Conservation (phyloP, 371 early-diverging fungal species). For the Synchytrium microbalum region DNA sequence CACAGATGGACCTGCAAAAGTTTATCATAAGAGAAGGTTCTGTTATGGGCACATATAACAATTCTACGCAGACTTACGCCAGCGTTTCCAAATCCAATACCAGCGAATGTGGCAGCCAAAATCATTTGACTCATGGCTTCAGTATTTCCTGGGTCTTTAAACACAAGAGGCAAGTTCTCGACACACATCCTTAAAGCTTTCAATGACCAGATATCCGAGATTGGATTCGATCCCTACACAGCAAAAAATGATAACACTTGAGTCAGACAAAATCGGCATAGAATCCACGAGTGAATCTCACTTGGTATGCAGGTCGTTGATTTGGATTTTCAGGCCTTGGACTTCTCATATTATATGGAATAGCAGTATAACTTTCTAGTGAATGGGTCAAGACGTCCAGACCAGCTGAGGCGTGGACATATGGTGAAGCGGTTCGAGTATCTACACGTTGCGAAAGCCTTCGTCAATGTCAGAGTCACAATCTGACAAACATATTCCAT, state of each 20-base stretch:
- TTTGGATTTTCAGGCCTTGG: conserved; percentile 78
- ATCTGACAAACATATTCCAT: background rate
- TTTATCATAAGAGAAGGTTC: too few relatives aligned
- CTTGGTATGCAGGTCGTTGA: conserved; percentile 83
- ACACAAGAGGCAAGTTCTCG: conserved; percentile 66
- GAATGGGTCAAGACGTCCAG: conserved; percentile 87
- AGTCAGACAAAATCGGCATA: too few relatives aligned
- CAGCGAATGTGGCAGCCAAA: conserved; percentile 85
- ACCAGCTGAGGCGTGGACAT: conserved; percentile 79
- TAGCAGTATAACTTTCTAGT: conserved; percentile 83
- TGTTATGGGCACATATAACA: too few relatives aligned
- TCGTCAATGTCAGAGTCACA: background rate
- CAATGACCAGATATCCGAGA: conserved; percentile 78
- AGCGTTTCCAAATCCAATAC: conserved; percentile 82
- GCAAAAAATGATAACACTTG: too few relatives aligned
- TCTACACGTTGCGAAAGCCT: conserved; percentile 18
- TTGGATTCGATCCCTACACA: background rate
- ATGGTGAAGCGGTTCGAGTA: conserved; percentile 73
- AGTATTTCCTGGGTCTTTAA: conserved; percentile 59
- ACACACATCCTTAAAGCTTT: conserved; percentile 76
- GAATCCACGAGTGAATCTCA: too few relatives aligned
- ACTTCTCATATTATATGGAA: conserved; percentile 73
- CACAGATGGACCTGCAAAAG: conserved; percentile 23
- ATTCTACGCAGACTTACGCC: conserved; percentile 68
- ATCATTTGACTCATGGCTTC: conserved; percentile 81